Conservation (phyloP, 2,329 filamentous ascomycete genomes). For the Colletotrichum tabaci region DNA sequence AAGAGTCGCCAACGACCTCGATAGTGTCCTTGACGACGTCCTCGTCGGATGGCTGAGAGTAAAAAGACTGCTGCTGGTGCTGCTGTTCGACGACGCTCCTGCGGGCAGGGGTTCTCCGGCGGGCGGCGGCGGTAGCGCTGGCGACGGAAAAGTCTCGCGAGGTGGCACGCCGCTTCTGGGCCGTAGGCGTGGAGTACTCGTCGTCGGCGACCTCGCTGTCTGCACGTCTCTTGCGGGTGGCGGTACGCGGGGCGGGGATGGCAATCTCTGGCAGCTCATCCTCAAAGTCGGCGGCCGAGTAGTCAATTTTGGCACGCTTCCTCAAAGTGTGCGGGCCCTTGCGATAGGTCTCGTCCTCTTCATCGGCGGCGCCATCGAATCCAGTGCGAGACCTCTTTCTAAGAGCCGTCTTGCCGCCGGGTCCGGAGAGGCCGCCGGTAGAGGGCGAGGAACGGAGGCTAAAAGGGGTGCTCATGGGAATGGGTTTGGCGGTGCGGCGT, state of each 20-base stretch:
- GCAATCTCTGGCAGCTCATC: constrained; percentile 57
- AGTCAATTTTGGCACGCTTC: constrained; percentile 70
- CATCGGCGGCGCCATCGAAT: constrained; percentile 49
- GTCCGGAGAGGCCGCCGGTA: constrained; percentile 6
- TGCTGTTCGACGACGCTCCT: constrained; percentile 51
- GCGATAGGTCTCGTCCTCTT: constrained; percentile 64
- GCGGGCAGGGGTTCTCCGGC: constrained; percentile 57
- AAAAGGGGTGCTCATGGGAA: constrained; percentile 33
- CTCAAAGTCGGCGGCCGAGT: constrained; percentile 68
- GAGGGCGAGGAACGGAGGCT: constrained; percentile 33
- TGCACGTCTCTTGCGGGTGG: constrained; percentile 50
- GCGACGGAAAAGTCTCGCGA: constrained; percentile 41
- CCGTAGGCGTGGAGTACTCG: constrained; percentile 32
- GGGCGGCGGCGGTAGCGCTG: constrained; percentile 41
- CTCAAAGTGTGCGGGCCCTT: constrained; percentile 73
- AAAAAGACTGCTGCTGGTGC: constrained; percentile 10
- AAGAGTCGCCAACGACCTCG: constrained; percentile 64
- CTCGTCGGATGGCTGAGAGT: constrained; percentile 48
- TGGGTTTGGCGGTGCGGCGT: constrained; percentile 35
- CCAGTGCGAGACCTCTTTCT: constrained; percentile 40
- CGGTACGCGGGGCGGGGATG: constrained; percentile 45
- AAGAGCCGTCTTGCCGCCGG: constrained; percentile 29
- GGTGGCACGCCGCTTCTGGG: constrained; percentile 39
- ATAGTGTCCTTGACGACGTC: constrained; percentile 71
- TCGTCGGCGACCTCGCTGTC: constrained; percentile 45